Evolutionary conservation across 352 stramenopile species (phyloP).

Genomic region (Globisporangium solare): DNA sequence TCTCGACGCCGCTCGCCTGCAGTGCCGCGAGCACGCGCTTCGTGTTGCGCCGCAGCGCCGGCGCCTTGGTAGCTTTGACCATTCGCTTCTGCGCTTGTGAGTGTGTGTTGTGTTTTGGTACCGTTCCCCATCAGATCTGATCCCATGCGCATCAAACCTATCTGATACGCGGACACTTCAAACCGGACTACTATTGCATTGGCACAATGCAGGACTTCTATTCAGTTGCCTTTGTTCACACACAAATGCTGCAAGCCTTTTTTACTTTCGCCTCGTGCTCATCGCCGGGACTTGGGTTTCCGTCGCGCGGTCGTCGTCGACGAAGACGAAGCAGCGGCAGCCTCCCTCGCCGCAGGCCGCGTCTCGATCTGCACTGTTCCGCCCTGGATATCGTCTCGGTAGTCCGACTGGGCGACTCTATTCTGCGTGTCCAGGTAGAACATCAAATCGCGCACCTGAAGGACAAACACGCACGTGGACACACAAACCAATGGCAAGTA

Average conservation of each 20-base stretch:
- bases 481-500: not conserved
- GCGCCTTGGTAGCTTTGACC: conserved; percentile 7
- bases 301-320: conserved; percentile 7
- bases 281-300: conserved; percentile 21
- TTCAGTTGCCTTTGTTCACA: not conserved
- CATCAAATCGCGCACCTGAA: conserved; percentile 76
- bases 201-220: not conserved
- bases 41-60: conserved; percentile 34
- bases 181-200: too few species aligned
- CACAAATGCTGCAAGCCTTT: not conserved
- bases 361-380: conserved; percentile 73
- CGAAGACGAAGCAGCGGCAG: conserved; percentile 2
- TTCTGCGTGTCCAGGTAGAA: conserved; percentile 88
- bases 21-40: conserved; percentile 56
- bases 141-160: too few species aligned
- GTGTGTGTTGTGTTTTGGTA: not conserved
- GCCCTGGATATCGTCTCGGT: conserved; percentile 81
- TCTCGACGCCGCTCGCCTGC: conserved; percentile 20
- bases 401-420: conserved; percentile 74
- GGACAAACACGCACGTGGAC: not conserved
- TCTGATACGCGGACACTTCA: too few species aligned
- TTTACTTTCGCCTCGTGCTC: not conserved
- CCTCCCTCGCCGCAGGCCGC: conserved; percentile 17
- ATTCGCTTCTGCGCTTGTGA: conserved; percentile 4
- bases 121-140: too few species aligned